These are phyloP conservation scores for Alternaria sp. DNA, from an alignment of 2,329 filamentous ascomycete genomes.

Conservation along the genomic window DNA sequence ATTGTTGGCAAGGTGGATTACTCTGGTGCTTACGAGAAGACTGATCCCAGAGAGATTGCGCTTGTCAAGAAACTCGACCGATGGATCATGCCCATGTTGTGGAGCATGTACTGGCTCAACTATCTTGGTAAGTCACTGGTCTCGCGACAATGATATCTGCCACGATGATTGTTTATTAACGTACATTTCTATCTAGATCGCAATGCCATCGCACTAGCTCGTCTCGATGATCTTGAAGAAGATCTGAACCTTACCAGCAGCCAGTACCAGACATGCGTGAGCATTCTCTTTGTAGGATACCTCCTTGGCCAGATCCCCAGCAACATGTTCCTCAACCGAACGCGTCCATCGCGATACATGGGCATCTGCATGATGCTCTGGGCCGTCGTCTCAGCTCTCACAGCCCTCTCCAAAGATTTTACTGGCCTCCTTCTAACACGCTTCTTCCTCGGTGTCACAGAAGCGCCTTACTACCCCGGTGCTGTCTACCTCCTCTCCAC, in stretches of 20 bases:
- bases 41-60: constrained; percentile 46
- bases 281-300: constrained; percentile 48
- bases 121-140: constrained; percentile 12
- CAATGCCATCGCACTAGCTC: constrained; percentile 71
- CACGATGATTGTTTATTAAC: constrained; percentile 1
- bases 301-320: constrained; percentile 43
- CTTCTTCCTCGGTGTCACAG: constrained; percentile 56
- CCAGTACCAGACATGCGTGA: constrained; percentile 37
- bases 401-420: constrained; percentile 55
- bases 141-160: neutral
- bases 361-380: constrained; percentile 50
- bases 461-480: constrained; percentile 52
- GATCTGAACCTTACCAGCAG: constrained; percentile 57
- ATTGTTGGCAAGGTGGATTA: constrained; percentile 42
- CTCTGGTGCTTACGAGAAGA: constrained; percentile 48
- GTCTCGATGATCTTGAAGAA: constrained; percentile 67
- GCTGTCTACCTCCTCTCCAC: constrained; percentile 49
- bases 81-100: constrained; percentile 41
- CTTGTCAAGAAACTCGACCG: constrained; percentile 45
- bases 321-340: constrained; percentile 50
- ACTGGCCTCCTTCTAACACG: constrained; percentile 55
- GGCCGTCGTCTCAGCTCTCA: constrained; percentile 56
- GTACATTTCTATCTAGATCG: constrained; percentile 54
- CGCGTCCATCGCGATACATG: constrained; percentile 39
- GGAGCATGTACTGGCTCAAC: constrained; percentile 34